Evolutionary conservation across 192 early-diverging fungal genomes (phyloP).

Genomic region (Dispira simplex): DNA sequence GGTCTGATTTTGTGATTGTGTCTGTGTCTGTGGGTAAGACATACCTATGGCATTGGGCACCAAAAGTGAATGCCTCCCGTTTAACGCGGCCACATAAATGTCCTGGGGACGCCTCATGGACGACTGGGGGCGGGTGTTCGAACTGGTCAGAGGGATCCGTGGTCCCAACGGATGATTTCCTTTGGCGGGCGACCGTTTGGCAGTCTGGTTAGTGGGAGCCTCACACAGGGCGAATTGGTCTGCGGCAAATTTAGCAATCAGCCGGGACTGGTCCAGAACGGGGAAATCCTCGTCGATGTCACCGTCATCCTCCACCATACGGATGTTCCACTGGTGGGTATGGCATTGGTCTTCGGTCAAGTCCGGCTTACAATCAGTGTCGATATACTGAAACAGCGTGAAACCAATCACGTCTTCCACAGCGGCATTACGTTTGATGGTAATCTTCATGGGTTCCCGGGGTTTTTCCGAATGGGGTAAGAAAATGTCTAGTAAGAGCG

Average conservation of each 20-base stretch:
- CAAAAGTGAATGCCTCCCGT: background rate
- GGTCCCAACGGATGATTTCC: too few relatives aligned
- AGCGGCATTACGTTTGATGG: slow-evolving; percentile 59
- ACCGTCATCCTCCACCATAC: slow-evolving; percentile 93
- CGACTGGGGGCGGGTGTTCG: slow-evolving; percentile 13
- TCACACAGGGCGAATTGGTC: slow-evolving; percentile 83
- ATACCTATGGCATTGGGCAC: background rate
- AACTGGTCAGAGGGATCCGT: too few relatives aligned
- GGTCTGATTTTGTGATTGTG: background rate
- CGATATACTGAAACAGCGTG: slow-evolving; percentile 73
- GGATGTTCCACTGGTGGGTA: slow-evolving; percentile 70
- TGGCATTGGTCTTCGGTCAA: slow-evolving; percentile 45
- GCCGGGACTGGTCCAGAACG: slow-evolving; percentile 75
- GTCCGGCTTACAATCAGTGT: slow-evolving; percentile 42
- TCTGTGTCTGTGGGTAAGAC: background rate
- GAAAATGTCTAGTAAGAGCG: slow-evolving; percentile 47
- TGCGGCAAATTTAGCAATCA: slow-evolving; percentile 72
- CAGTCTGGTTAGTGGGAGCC: slow-evolving; percentile 27
- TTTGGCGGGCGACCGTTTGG: background rate
- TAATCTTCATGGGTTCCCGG: slow-evolving; percentile 37
- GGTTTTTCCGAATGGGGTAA: slow-evolving; percentile 32
- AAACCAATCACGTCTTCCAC: slow-evolving; percentile 94
- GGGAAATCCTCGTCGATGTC: slow-evolving; percentile 94
- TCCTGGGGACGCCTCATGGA: slow-evolving; percentile 16
- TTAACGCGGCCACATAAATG: slow-evolving; percentile 9